These are phyloP conservation scores for Aspergillus cristatus DNA, from an alignment of 495 filamentous ascomycete genomes.

Conservation along the genomic window DNA sequence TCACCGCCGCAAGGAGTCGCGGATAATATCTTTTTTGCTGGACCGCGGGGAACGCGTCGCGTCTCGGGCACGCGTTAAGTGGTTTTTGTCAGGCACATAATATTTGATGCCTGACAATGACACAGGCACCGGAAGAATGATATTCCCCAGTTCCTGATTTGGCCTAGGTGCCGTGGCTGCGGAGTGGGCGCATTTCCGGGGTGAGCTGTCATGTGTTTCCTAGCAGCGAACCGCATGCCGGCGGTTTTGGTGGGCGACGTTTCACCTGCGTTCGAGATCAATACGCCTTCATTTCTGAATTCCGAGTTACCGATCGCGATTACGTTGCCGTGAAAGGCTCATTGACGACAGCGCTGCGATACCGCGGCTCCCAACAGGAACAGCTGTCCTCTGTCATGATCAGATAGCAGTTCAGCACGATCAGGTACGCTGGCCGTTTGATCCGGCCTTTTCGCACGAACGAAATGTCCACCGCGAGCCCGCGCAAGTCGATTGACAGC, in stretches of 20 bases:
- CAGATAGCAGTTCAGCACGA: constrained; percentile 27
- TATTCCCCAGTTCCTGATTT: background rate
- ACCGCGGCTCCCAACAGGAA: background rate
- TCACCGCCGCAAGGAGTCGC: constrained; percentile 4
- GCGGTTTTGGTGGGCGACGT: background rate
- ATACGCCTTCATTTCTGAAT: background rate
- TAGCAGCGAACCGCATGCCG: constrained; percentile 13
- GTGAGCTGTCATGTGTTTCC: constrained; percentile 17
- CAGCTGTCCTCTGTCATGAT: constrained; percentile 32
- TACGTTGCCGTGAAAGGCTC: too few species aligned
- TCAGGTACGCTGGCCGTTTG: constrained; percentile 29
- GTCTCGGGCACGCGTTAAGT: constrained; percentile 36
- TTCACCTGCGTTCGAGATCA: background rate
- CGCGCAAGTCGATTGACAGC: constrained; percentile 64
- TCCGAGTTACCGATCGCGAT: too few species aligned
- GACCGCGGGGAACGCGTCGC: constrained; percentile 19
- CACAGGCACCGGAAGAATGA: background rate
- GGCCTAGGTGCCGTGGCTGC: constrained; percentile 2
- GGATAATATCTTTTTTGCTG: too few species aligned
- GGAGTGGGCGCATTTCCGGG: constrained; percentile 22
- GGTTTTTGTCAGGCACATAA: constrained; percentile 23
- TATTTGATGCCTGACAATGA: background rate
- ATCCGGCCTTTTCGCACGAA: constrained; percentile 26
- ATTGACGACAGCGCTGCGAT: too few species aligned
- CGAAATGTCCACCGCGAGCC: constrained; percentile 57